Evolutionary conservation across 352 stramenopile genomes (phyloP).

Genomic region (Globisporangium ultimum): DNA sequence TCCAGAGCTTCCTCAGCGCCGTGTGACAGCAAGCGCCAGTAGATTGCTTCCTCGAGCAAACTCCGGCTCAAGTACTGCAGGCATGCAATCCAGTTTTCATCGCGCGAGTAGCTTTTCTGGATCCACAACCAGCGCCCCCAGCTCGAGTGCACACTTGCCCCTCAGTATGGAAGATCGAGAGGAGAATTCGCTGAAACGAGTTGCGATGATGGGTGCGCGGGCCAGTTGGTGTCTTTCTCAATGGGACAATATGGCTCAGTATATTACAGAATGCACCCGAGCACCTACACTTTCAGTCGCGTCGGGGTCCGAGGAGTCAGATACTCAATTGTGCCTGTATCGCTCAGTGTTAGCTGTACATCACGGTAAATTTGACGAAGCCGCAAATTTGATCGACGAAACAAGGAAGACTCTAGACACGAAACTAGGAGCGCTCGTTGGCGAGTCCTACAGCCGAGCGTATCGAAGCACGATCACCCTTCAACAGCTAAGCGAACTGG

Average conservation of each 20-base stretch:
- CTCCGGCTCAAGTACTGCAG: slow-evolving; percentile 11
- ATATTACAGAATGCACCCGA: slow-evolving; percentile 49
- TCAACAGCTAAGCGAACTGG: slow-evolving; percentile 96
- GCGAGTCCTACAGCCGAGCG: slow-evolving; percentile 95
- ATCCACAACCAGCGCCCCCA: slow-evolving; percentile 18
- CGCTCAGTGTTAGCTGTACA: slow-evolving; percentile 93
- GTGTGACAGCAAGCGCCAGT: slow-evolving; percentile 5
- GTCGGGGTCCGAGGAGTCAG: slow-evolving; percentile 14
- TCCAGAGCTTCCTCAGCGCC: slow-evolving; percentile 4
- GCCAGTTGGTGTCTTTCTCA: slow-evolving; percentile 84
- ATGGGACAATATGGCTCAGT: slow-evolving; percentile 82
- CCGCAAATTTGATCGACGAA: slow-evolving; percentile 91
- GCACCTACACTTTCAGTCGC: slow-evolving; percentile 9
- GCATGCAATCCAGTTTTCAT: slow-evolving; percentile 11
- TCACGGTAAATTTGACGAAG: slow-evolving; percentile 90
- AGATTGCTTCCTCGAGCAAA: slow-evolving; percentile 7
- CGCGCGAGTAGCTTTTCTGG: slow-evolving; percentile 34
- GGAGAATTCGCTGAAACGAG: slow-evolving; percentile 48
- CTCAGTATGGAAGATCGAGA: slow-evolving; percentile 35
- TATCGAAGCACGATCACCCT: slow-evolving; percentile 97
- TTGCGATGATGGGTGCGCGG: slow-evolving; percentile 78
- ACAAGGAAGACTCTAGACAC: slow-evolving; percentile 92
- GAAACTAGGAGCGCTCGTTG: slow-evolving; percentile 94
- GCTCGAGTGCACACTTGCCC: not conserved
- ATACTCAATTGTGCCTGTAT: slow-evolving; percentile 58